Evolutionary conservation across 345 rosid genomes (phyloP).

Genomic region (Euphorbia lathyris): DNA sequence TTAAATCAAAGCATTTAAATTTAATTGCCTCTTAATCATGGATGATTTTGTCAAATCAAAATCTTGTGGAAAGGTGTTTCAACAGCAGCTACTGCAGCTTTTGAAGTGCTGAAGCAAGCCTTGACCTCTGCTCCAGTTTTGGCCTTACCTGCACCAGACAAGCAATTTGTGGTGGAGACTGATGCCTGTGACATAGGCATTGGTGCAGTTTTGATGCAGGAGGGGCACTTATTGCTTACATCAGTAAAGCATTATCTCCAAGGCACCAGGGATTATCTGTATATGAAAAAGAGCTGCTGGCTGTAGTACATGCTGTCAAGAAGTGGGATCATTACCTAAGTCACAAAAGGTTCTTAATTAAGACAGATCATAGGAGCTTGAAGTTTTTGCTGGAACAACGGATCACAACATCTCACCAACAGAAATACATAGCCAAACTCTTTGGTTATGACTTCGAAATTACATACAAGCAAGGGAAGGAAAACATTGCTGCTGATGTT

Average conservation of each 20-base stretch:
- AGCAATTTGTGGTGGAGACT: too few species aligned
- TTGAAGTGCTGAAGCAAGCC: background rate
- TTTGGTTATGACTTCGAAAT: background rate
- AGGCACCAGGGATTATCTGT: background rate
- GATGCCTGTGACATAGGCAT: background rate
- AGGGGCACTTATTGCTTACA: background rate
- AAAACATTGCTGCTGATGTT: background rate
- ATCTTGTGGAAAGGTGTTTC: too few species aligned
- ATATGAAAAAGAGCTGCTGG: slow-evolving; percentile 8
- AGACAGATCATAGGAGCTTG: background rate
- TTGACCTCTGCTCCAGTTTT: background rate
- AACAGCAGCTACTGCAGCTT: too few species aligned
- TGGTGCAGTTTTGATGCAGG: background rate
- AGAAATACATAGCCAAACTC: background rate
- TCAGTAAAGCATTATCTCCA: background rate
- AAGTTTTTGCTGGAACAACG: background rate
- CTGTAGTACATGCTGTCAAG: background rate
- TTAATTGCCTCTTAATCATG: too few species aligned
- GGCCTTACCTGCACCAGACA: too few species aligned
- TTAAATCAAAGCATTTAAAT: too few species aligned
- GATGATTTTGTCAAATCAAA: too few species aligned
- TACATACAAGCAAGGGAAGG: background rate
- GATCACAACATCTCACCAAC: background rate
- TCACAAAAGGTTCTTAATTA: background rate
- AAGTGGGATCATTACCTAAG: background rate